Evolutionary conservation across 306 rosid genomes (phyloP), one percentile per base, ranked within the genome.

Genomic region (Psophocarpus tetragonolobus): DNA sequence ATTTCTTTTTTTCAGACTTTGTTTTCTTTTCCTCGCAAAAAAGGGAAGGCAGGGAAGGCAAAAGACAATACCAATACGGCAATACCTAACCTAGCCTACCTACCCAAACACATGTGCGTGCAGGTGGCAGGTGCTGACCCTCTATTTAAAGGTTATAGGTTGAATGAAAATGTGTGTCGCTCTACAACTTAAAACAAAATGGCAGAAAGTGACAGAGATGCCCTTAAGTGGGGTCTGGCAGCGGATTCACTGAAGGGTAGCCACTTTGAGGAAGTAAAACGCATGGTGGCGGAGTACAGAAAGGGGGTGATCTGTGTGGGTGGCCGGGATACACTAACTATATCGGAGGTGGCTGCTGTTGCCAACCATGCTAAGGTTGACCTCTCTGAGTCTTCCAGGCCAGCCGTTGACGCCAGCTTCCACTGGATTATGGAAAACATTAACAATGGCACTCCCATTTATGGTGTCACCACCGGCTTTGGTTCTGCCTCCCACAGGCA

Each of bases 381-480:
- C 18, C 74, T 84, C 39, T 77, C 87, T 0, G 85, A 84, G 74
- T 65, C 85, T 17, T 69, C 85, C 14, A 84, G 87, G 39, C 35
- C 66, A 11, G 85, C 78, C 3, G 85, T 85, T 29, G 82, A 81
- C 21, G 80, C 78, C 15, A 85, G 88, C 83, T 77, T 81, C 56
- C 3, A 77, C 18, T 85, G 88, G 88, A 73, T 85, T 32, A 65
- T 57, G 30, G 78, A 85, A 39, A 77, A 51, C 71, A 29, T 77
- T 2, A 32, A 77, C 18, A 77, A 72, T 48, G 85, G 83, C 35
- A 73, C 39, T 17, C 23, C 41, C 0, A 73, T 47, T 6, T 85
- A 81, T 54, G 88, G 88, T 67, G 85, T 81, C 5, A 81, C 88
- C 67, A 85, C 88, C 0, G 85, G 85, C 64, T 85, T 85, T 81